Evolutionary conservation across 345 rosid genomes (phyloP).

Genomic region (Pistacia atlantica): DNA sequence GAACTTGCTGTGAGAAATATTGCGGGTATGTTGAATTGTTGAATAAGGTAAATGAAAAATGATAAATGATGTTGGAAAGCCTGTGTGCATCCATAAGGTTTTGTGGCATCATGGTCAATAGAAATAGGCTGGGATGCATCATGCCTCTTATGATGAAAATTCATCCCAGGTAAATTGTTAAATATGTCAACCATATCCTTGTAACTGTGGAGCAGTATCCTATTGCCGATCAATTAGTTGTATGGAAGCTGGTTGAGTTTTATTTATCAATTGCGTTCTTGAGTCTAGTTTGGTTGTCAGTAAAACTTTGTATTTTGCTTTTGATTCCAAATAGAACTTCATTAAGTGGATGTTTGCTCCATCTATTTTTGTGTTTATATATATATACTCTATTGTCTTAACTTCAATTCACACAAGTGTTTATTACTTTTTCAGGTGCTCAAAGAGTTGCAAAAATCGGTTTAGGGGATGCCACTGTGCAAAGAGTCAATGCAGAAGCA

Average conservation of each 20-base stretch:
- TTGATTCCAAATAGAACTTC: not conserved
- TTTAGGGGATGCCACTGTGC: conserved; percentile 99
- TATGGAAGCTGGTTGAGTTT: not conserved
- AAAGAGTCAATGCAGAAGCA: conserved; percentile 97
- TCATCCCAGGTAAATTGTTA: not conserved
- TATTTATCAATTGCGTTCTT: not conserved
- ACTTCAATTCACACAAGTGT: conserved; percentile 10
- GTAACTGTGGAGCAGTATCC: not conserved
- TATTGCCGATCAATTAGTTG: not conserved
- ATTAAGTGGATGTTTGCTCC: not conserved
- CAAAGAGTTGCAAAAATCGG: conserved; percentile 95
- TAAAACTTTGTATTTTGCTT: not conserved
- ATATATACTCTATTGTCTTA: not conserved
- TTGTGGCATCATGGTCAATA: not conserved
- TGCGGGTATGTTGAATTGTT: conserved; percentile 73
- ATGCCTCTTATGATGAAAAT: conserved; percentile 1
- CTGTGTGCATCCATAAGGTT: not conserved
- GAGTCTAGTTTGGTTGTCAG: not conserved
- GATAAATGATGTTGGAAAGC: conserved; percentile 11
- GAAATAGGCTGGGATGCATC: conserved; percentile 1
- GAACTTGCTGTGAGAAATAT: conserved; percentile 93
- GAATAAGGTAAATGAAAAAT: conserved; percentile 11
- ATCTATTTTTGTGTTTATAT: not conserved
- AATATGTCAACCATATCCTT: not conserved
- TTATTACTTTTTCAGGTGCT: conserved; percentile 63